A percentile compares a stretch with the other conserved stretches of the same genome.
Conservation (phyloP, 257 asterid species). For the Penstemon davidsonii region DNA sequence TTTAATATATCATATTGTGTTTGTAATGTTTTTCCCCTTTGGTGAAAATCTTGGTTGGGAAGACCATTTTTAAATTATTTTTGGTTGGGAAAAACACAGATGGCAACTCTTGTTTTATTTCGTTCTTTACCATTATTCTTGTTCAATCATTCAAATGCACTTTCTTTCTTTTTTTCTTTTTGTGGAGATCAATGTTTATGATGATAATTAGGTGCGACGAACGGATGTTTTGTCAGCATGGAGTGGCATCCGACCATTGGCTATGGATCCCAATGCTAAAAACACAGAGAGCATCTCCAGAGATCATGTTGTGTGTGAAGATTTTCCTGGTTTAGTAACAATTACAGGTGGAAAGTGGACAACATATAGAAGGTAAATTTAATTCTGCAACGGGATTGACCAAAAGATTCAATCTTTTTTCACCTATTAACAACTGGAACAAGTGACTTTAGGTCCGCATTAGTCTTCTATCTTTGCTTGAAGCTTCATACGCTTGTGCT, state of each 20-base stretch:
- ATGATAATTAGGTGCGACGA: conserved; percentile 71
- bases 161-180: conserved; percentile 1
- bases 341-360: conserved; percentile 99
- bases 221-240: conserved; percentile 93
- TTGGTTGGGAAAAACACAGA: conserved; percentile 18
- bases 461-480: conserved; percentile 16
- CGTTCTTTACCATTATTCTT: conserved; percentile 14
- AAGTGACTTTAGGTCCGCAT: conserved; percentile 12
- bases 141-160: background rate
- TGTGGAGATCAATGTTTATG: conserved; percentile 27
- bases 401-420: background rate
- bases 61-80: background rate
- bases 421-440: conserved; percentile 1
- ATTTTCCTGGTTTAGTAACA: conserved; percentile 88
- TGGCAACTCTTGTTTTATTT: conserved; percentile 1
- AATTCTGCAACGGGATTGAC: background rate
- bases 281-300: conserved; percentile 90
- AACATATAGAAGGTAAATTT: conserved; percentile 84
- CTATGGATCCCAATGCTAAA: conserved; percentile 87
- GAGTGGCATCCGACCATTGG: conserved; percentile 99
- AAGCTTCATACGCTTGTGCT: conserved; percentile 28
- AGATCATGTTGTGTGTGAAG: conserved; percentile 90
- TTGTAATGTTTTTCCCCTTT: background rate
- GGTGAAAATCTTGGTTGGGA: conserved; percentile 1
- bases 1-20: background rate